These are phyloP conservation scores for Tetrapisispora fleetii DNA, from an alignment of 805 yeast genomes.

Conservation along the genomic window DNA sequence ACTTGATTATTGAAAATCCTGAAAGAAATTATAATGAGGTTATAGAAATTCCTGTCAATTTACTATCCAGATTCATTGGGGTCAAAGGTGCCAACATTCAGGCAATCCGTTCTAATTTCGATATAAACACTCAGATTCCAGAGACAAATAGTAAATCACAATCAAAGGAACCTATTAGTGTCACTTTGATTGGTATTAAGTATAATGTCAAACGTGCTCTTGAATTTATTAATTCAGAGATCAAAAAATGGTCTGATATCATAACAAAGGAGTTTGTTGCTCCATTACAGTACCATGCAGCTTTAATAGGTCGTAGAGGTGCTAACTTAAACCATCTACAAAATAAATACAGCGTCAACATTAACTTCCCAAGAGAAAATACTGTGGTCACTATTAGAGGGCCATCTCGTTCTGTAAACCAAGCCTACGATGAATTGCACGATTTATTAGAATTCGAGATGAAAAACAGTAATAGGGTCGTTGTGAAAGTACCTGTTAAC, in stretches of 20 bases:
- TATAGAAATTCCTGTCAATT: slow-evolving; percentile 52
- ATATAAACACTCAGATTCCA: slow-evolving; percentile 65
- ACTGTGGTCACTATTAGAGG: slow-evolving; percentile 69
- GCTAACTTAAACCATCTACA: slow-evolving; percentile 72
- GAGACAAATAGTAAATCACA: slow-evolving; percentile 34
- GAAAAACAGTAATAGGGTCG: slow-evolving; percentile 65
- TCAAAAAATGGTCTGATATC: slow-evolving; percentile 79
- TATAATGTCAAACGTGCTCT: slow-evolving; percentile 68
- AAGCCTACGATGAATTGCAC: slow-evolving; percentile 72
- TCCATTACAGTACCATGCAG: slow-evolving; percentile 69
- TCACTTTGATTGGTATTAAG: slow-evolving; percentile 66
- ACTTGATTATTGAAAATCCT: slow-evolving; percentile 22
- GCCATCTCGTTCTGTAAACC: slow-evolving; percentile 77
- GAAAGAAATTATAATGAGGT: slow-evolving; percentile 29
- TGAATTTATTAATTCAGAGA: slow-evolving; percentile 43
- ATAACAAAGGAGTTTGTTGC: slow-evolving; percentile 51
- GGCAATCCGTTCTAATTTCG: slow-evolving; percentile 59
- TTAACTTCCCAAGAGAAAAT: slow-evolving; percentile 59
- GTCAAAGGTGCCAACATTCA: slow-evolving; percentile 71
- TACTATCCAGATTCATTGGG: slow-evolving; percentile 78
- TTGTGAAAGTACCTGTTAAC: slow-evolving; percentile 53
- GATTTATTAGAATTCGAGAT: slow-evolving; percentile 79
- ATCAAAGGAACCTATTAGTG: slow-evolving; percentile 31
- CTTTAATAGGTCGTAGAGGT: slow-evolving; percentile 78
- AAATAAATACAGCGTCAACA: slow-evolving; percentile 73